Conservation (phyloP, 2,329 filamentous ascomycete genomes). For the Aurifilum marmelostoma region DNA sequence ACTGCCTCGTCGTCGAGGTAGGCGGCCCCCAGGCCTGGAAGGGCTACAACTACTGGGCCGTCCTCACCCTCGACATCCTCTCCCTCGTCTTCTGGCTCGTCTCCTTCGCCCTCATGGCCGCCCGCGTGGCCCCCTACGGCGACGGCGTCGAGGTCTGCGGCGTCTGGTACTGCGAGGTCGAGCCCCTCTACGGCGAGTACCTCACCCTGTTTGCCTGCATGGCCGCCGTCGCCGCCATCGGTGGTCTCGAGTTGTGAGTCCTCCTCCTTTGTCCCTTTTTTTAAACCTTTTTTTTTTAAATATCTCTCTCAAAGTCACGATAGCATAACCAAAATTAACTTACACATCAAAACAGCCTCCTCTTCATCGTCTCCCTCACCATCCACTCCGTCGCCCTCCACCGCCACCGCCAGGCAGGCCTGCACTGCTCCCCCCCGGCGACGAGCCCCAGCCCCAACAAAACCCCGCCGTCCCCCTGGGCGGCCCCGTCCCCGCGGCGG, state of each 20-base stretch:
- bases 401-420: slow-evolving; percentile 48
- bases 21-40: slow-evolving; percentile 38
- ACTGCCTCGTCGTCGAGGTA: slow-evolving; percentile 49
- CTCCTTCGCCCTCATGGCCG: slow-evolving; percentile 47
- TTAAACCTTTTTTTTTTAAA: too few species aligned
- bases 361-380: slow-evolving; percentile 46
- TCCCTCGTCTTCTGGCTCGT: slow-evolving; percentile 57
- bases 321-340: too few species aligned
- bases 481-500: slow-evolving; percentile 22
- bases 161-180: slow-evolving; percentile 34
- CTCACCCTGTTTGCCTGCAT: slow-evolving; percentile 34
- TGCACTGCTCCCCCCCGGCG: slow-evolving; percentile 42
- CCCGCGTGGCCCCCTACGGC: slow-evolving; percentile 39
- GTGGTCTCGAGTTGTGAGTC: slow-evolving; percentile 49
- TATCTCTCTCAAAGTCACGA: too few species aligned
- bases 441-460: slow-evolving; percentile 9
- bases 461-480: slow-evolving; percentile 27
- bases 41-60: slow-evolving; percentile 57
- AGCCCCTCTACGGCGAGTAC: slow-evolving; percentile 28
- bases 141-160: slow-evolving; percentile 31
- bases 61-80: slow-evolving; percentile 54
- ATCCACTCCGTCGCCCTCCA: slow-evolving; percentile 47
- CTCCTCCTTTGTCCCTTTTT: neutral
- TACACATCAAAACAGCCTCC: too few species aligned
- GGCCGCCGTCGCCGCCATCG: slow-evolving; percentile 45